These are phyloP conservation scores for Pseudogymnoascus sp. DNA, from an alignment of 2,329 filamentous ascomycete species.

Conservation along the genomic window DNA sequence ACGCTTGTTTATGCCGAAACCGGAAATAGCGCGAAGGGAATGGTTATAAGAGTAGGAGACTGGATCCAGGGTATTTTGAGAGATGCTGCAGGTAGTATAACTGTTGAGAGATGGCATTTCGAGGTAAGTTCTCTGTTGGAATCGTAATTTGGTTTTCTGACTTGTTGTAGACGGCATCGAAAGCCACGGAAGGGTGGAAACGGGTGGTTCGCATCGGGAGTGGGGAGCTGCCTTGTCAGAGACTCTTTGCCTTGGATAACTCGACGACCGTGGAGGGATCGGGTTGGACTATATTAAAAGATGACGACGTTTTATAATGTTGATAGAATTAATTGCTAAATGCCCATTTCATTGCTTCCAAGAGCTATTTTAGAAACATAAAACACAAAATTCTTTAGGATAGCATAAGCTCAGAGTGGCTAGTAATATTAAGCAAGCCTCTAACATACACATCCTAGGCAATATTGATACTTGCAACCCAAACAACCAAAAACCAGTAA, in stretches of 20 bases:
- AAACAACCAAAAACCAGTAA: neutral
- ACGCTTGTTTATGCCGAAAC: slow-evolving; percentile 8
- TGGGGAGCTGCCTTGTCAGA: neutral
- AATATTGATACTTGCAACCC: neutral
- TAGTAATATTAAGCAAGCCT: neutral
- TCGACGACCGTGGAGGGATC: neutral
- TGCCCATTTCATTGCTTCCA: neutral
- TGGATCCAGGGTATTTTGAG: slow-evolving; percentile 20
- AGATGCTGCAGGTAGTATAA: slow-evolving; percentile 12
- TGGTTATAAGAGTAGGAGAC: slow-evolving; percentile 18
- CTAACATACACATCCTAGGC: neutral
- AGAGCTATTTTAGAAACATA: neutral
- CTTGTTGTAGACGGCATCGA: neutral
- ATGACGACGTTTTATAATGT: neutral
- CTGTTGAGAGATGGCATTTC: slow-evolving; percentile 16
- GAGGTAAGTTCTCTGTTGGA: neutral
- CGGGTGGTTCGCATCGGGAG: neutral
- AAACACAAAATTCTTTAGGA: neutral
- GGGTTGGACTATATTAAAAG: neutral
- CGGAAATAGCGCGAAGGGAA: slow-evolving; percentile 10
- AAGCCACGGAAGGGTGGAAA: neutral
- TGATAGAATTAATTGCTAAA: neutral
- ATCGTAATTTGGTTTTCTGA: neutral
- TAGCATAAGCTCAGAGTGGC: neutral
- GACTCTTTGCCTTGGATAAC: neutral